Conservation (phyloP, 768 basidiomycete genomes). For the Collybia nuda region DNA sequence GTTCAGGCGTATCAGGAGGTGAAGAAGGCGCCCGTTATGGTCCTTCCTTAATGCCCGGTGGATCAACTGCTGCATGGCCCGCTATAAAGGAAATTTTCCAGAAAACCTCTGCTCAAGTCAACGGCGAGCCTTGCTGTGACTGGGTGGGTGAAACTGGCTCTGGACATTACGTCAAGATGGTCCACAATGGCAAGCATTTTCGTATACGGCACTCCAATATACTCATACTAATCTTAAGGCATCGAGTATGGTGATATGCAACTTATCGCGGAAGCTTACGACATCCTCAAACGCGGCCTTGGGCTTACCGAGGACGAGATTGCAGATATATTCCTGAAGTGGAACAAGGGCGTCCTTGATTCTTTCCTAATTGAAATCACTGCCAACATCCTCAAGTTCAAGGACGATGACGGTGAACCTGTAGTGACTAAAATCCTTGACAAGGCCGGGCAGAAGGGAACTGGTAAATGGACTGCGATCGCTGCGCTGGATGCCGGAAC, state of each 20-base stretch:
- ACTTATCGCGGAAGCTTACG: slow-evolving; percentile 97
- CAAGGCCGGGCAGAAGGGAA: slow-evolving; percentile 97
- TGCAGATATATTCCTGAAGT: slow-evolving; percentile 87
- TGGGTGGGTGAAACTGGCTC: slow-evolving; percentile 98
- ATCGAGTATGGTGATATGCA: slow-evolving; percentile 99
- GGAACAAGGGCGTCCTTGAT: slow-evolving; percentile 99
- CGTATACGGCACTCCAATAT: slow-evolving; percentile 6
- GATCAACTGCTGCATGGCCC: slow-evolving; percentile 92
- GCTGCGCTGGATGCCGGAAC: slow-evolving; percentile 92
- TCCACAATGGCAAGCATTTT: slow-evolving; percentile 77
- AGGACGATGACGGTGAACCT: slow-evolving; percentile 91
- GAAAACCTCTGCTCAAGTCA: slow-evolving; percentile 91
- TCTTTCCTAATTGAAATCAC: slow-evolving; percentile 99
- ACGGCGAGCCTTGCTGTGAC: slow-evolving; percentile 97
- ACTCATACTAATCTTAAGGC: slow-evolving; percentile 48
- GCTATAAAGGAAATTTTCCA: slow-evolving; percentile 99
- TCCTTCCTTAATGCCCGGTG: slow-evolving; percentile 99
- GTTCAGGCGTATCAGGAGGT: slow-evolving; percentile 98
- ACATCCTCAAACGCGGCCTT: slow-evolving; percentile 96
- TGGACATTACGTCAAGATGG: slow-evolving; percentile 99
- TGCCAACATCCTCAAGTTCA: slow-evolving; percentile 93
- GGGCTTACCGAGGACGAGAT: slow-evolving; percentile 87
- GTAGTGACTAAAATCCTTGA: slow-evolving; percentile 95
- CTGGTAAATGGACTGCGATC: slow-evolving; percentile 99
- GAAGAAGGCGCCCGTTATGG: slow-evolving; percentile 98